Evolutionary conservation across 2,329 filamentous ascomycete species (phyloP), one percentile per base, ranked within the genome.

Genomic region (Penicillium sp.): DNA sequence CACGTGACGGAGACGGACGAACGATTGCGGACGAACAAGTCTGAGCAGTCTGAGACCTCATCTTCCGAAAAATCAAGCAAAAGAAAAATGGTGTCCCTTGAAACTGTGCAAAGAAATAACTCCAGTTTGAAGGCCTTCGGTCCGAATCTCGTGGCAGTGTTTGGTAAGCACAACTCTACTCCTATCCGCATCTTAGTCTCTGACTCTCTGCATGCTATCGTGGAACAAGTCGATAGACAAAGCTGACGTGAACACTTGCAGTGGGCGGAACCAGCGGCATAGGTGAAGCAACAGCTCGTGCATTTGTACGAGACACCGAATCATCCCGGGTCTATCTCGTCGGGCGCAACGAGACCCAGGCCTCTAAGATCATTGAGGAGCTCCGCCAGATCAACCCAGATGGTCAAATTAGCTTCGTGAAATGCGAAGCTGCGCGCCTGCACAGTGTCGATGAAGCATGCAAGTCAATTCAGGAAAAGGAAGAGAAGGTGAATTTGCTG

Each of bases 291-390:
- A 66, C 63, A 14, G 63, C 63, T 31, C 61, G 62, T 23, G 51
- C 59, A n/a, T 66, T 68, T 26, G 59, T 55, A 4, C 73, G 76
- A 51, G 62, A 75, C n/a, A 70, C 78, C 1, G 47, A 61, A 1
- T 66, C 66, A 2, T 80, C 82, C 1, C 76, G 69, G 15, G 73
- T 83, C 33, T 85, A 85, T 63, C 75, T 84, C 23, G 60, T 84
- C 22, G 82, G 82, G 0, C 76, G 82, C 0, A 69, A 67, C 49
- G 53, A 71, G 23, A 48, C 59, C 0, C 71, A 73, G 2, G 75
- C 71, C 33, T 65, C 71, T 18, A 65, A 72, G n/a, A 69, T 82
- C 47, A 69, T 75, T 6, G 66, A 70, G 6, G 78, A 82, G 49
- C 66, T 82, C 14, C 66, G 71, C 25, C 44, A 56, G 2, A 54